Percentiles rank a stretch among this genome's conserved stretches.
Conservation (phyloP, 768 basidiomycete species). For the Leccinum boreale region DNA sequence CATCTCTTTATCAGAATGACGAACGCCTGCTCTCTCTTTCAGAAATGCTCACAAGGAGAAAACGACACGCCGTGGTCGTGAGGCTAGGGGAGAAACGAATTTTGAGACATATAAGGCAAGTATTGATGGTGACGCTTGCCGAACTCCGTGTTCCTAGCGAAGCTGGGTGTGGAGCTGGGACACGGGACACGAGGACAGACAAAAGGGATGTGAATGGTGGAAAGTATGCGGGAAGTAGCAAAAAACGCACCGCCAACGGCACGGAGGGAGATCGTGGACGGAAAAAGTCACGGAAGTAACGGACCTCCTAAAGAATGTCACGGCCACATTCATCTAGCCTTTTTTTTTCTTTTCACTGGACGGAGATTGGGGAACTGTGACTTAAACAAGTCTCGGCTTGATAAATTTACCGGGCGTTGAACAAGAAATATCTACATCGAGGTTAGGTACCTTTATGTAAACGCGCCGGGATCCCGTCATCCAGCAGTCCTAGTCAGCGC, state of each 20-base stretch:
- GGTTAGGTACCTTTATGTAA: not conserved
- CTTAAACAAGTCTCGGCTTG: not conserved
- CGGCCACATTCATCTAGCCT: not conserved
- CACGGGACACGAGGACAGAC: not conserved
- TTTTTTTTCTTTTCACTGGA: not conserved
- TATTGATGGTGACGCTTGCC: constrained; percentile 4
- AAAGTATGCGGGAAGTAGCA: not conserved
- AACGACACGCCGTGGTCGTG: constrained; percentile 64
- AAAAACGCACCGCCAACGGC: constrained; percentile 16
- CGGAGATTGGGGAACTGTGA: not conserved
- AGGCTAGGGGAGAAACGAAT: constrained; percentile 80
- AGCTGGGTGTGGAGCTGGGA: not conserved
- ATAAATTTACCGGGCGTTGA: not conserved
- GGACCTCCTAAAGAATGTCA: not conserved
- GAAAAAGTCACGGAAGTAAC: constrained; percentile 23
- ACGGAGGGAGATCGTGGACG: constrained; percentile 3
- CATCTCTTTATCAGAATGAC: constrained; percentile 44
- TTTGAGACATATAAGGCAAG: constrained; percentile 34
- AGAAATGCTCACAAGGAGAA: constrained; percentile 39
- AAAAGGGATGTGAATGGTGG: not conserved
- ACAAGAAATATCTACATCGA: not conserved
- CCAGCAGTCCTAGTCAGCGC: no score
- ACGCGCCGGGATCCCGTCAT: not conserved
- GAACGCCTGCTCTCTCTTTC: constrained; percentile 34
- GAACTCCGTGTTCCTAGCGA: not conserved